Base-by-base conservation (phyloP, 2,329 filamentous ascomycete genomes). In the Colletotrichum aenigma region DNA sequence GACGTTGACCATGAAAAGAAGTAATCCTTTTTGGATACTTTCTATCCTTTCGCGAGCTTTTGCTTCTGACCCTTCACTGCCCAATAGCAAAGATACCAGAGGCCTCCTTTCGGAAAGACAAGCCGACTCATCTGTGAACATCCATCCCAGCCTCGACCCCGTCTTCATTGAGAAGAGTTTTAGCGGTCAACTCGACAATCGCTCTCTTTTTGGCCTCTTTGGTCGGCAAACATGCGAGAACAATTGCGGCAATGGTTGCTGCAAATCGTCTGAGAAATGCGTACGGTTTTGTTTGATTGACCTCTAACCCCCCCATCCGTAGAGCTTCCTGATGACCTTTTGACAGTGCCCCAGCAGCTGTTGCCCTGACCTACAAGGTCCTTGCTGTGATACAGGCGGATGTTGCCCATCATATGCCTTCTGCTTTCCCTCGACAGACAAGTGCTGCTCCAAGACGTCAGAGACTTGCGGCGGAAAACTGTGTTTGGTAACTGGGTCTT, bases 361-460 rank as follows among this genome's bases (percentile, higher is more conserved):
- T 6, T 64, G 61, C 32, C 61, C 61, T 8, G 61, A 64, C 4
- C 8, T 12, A 15, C n/a, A 15, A 15, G 61, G 61, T 15, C 12
- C n/a, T 6, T 65, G 61, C 4, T 65, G n/a, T 30, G 32, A 21
- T n/a, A 15, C 32, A 38, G n/a, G 61, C 15, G 61, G 61, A 16
- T 65, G 61, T 21, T 65, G 32, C 34, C 32, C 61, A 26, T 65
- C 34, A 12, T 15, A 36, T 38, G 61, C 61, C 15, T 38, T 38
- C 7, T 65, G 61, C 34, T 21, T 24, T n/a, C 61, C 61, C n/a
- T 36, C 61, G 0, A 21, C n/a, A 13, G 30, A 65, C 21, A 24
- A 65, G 12, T 65, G 61, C 34, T 65, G 61, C 10, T 34, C 61
- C 26, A 65, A 38, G n/a, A 65, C 21, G 12, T 30, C 61, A 43